Evolutionary conservation across 352 stramenopile genomes (phyloP).

Genomic region (Globisporangium spiculum): DNA sequence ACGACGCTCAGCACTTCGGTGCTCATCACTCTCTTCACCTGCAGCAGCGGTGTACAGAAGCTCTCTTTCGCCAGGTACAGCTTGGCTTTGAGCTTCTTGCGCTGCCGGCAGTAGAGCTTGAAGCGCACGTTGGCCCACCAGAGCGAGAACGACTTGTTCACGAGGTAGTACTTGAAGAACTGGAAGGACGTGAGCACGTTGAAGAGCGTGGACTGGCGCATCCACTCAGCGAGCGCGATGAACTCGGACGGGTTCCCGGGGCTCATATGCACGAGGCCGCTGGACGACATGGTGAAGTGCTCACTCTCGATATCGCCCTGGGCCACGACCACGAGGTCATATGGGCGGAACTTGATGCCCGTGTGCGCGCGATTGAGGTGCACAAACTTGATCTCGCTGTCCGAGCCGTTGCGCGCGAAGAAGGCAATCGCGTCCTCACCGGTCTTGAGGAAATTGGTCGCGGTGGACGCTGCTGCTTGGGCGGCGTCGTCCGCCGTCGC

Average conservation of each 20-base stretch:
- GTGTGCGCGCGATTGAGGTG: conserved; percentile 85
- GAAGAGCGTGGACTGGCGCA: conserved; percentile 93
- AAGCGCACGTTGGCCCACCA: conserved; percentile 90
- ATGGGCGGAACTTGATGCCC: conserved; percentile 83
- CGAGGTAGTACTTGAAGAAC: conserved; percentile 94
- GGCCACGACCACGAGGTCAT: conserved; percentile 89
- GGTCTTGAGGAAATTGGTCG: conserved; percentile 56
- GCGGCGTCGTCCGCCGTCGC: conserved; percentile 35
- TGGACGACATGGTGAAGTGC: conserved; percentile 91
- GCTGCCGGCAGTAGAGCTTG: conserved; percentile 89
- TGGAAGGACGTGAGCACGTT: conserved; percentile 92
- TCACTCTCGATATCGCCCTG: conserved; percentile 78
- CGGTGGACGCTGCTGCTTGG: conserved; percentile 50
- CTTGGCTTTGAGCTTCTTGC: conserved; percentile 71
- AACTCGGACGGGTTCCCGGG: conserved; percentile 88
- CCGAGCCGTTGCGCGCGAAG: conserved; percentile 90
- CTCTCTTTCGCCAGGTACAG: conserved; percentile 91
- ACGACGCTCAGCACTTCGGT: conserved; percentile 81
- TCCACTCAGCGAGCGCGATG: conserved; percentile 92
- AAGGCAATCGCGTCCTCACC: conserved; percentile 94
- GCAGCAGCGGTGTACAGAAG: conserved; percentile 85
- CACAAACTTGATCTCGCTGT: conserved; percentile 94
- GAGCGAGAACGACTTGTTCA: conserved; percentile 88
- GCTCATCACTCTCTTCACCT: conserved; percentile 89
- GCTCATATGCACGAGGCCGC: conserved; percentile 73